phyloP scores from a whole-genome alignment of 2,329 filamentous ascomycete species.

The Colletotrichum graminicola region DNA sequence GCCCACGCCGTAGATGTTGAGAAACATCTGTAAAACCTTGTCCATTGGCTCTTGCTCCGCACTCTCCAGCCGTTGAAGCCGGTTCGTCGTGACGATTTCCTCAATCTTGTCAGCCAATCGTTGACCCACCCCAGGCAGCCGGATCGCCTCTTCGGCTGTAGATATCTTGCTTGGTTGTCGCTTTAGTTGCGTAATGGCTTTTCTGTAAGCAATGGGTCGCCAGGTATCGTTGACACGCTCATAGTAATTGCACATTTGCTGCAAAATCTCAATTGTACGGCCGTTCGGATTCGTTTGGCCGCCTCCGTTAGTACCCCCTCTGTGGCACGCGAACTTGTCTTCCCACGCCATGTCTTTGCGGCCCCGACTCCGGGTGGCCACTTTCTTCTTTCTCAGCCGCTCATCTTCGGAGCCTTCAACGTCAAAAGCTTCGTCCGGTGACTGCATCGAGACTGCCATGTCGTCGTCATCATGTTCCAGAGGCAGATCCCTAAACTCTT shows the following conservation, averaged over 20 bases:
- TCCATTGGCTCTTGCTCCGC: slow-evolving; percentile 76
- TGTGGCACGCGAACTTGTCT: slow-evolving; percentile 67
- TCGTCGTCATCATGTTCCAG: slow-evolving; percentile 65
- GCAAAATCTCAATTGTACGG: slow-evolving; percentile 80
- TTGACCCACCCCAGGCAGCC: slow-evolving; percentile 76
- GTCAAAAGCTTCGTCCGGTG: slow-evolving; percentile 42
- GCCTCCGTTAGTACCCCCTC: slow-evolving; percentile 60
- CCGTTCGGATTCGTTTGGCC: slow-evolving; percentile 75
- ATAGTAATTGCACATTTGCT: slow-evolving; percentile 85
- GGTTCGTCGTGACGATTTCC: slow-evolving; percentile 83
- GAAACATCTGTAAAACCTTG: slow-evolving; percentile 74
- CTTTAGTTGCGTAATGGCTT: slow-evolving; percentile 79
- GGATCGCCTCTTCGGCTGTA: slow-evolving; percentile 76
- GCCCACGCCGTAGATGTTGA: slow-evolving; percentile 85
- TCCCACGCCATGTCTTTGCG: slow-evolving; percentile 54
- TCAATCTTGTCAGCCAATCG: slow-evolving; percentile 88
- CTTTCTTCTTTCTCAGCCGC: slow-evolving; percentile 45
- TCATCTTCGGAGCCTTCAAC: slow-evolving; percentile 47
- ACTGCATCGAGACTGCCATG: slow-evolving; percentile 44
- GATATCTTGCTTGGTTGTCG: slow-evolving; percentile 73
- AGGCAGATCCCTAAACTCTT: slow-evolving; percentile 70
- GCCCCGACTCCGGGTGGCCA: slow-evolving; percentile 41
- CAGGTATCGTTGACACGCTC: slow-evolving; percentile 80
- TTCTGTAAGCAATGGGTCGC: slow-evolving; percentile 81
- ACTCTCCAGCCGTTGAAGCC: slow-evolving; percentile 78